These are phyloP conservation scores for Neurospora crassa DNA, from an alignment of 2,329 filamentous ascomycete genomes.

Conservation along the genomic window DNA sequence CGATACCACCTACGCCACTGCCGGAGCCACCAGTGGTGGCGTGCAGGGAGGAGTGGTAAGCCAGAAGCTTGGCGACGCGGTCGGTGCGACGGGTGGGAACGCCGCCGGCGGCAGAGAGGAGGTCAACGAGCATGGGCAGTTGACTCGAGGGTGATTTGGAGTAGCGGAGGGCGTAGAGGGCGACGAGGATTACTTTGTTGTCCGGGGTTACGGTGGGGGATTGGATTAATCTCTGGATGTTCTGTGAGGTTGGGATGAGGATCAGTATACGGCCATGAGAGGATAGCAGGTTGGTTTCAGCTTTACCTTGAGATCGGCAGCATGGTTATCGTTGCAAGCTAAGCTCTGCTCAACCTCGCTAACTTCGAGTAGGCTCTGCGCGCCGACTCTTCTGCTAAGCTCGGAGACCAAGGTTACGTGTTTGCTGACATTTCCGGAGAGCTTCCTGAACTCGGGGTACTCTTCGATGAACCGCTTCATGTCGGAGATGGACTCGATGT, in stretches of 20 bases:
- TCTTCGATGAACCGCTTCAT: conserved; percentile 99
- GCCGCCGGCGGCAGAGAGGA: conserved; percentile 75
- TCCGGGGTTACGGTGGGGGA: conserved; percentile 65
- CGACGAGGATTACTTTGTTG: conserved; percentile 81
- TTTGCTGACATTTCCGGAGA: conserved; percentile 97
- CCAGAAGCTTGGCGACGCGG: conserved; percentile 70
- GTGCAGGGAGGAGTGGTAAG: conserved; percentile 81
- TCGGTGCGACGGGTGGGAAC: conserved; percentile 67
- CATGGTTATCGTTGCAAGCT: conserved; percentile 93
- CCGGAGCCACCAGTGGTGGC: conserved; percentile 59
- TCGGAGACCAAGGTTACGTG: conserved; percentile 95
- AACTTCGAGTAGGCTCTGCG: conserved; percentile 84
- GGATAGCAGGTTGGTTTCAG: conserved; percentile 25
- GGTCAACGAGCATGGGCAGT: conserved; percentile 74
- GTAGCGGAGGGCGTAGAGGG: conserved; percentile 91
- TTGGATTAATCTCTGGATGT: conserved; percentile 77
- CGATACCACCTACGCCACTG: conserved; percentile 64
- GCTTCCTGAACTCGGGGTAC: conserved; percentile 93
- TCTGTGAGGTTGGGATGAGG: conserved; percentile 34
- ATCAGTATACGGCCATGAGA: background rate
- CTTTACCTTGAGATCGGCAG: conserved; percentile 73
- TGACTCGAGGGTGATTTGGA: conserved; percentile 77
- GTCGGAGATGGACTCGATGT: conserved; percentile 92
- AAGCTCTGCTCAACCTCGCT: conserved; percentile 95
- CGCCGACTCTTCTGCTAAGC: conserved; percentile 76